Conservation (phyloP, 1,139 yeast genomes). For the Taiozyma onychis region DNA sequence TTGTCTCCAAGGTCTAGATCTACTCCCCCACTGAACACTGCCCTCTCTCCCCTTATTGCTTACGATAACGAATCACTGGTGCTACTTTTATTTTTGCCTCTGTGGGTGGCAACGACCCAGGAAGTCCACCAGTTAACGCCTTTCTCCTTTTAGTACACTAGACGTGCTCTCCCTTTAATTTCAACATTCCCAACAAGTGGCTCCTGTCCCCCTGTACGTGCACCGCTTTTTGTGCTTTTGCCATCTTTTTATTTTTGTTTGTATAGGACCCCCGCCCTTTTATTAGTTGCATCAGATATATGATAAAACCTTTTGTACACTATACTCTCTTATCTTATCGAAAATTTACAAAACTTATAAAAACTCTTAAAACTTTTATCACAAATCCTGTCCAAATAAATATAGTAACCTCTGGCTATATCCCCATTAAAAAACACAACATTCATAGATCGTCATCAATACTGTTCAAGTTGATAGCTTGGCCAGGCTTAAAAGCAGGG, state of each 20-base stretch:
- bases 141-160: background rate
- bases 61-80: background rate
- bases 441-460: slow-evolving; percentile 33
- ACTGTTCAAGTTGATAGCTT: slow-evolving; percentile 40
- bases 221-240: background rate
- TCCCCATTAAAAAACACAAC: background rate
- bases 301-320: background rate
- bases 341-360: background rate
- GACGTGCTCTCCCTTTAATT: background rate
- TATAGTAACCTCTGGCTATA: background rate
- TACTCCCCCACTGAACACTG: background rate
- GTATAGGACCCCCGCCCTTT: background rate
- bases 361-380: background rate
- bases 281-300: background rate
- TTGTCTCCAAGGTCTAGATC: slow-evolving; percentile 20
- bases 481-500: slow-evolving; percentile 98
- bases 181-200: background rate
- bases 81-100: background rate
- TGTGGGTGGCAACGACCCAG: background rate
- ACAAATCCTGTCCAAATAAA: background rate
- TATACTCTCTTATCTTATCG: background rate
- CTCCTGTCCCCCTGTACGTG: background rate
- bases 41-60: background rate
- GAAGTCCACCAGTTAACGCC: background rate
- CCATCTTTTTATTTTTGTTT: background rate